A percentile compares a stretch with the other conserved stretches of the same genome.
phyloP scores from a whole-genome alignment of 345 rosid species.

The Euphorbia lathyris region DNA sequence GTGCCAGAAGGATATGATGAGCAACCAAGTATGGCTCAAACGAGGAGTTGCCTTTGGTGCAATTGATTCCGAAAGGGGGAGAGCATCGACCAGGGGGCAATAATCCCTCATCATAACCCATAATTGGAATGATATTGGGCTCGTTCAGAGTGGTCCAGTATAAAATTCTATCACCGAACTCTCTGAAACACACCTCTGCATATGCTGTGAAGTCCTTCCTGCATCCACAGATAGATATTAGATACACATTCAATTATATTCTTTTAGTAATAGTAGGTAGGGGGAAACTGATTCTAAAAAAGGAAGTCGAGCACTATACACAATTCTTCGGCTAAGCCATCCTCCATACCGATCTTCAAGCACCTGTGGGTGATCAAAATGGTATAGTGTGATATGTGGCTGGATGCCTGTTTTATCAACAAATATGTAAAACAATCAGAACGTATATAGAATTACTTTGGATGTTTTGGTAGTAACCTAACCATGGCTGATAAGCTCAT shows the following conservation, averaged over 20 bases:
- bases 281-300: background rate
- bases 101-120: slow-evolving; percentile 28
- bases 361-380: slow-evolving; percentile 61
- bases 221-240: slow-evolving; percentile 24
- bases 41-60: slow-evolving; percentile 56
- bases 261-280: too few species aligned
- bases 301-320: slow-evolving; percentile 31
- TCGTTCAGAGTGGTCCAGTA: slow-evolving; percentile 71
- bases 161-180: slow-evolving; percentile 62
- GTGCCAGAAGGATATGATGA: slow-evolving; percentile 64
- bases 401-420: slow-evolving; percentile 48
- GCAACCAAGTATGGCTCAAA: slow-evolving; percentile 62
- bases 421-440: background rate
- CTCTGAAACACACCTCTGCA: slow-evolving; percentile 72
- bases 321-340: slow-evolving; percentile 50
- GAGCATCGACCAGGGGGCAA: slow-evolving; percentile 46
- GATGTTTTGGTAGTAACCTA: slow-evolving; percentile 28
- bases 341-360: slow-evolving; percentile 76
- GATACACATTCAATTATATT: background rate
- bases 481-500: slow-evolving; percentile 50
- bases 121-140: slow-evolving; percentile 40
- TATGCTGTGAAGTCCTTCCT: slow-evolving; percentile 69
- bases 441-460: background rate
- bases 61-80: slow-evolving; percentile 23
- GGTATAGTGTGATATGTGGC: slow-evolving; percentile 50